Evolutionary conservation across 345 rosid genomes (phyloP).

Genomic region (Camelina sativa): DNA sequence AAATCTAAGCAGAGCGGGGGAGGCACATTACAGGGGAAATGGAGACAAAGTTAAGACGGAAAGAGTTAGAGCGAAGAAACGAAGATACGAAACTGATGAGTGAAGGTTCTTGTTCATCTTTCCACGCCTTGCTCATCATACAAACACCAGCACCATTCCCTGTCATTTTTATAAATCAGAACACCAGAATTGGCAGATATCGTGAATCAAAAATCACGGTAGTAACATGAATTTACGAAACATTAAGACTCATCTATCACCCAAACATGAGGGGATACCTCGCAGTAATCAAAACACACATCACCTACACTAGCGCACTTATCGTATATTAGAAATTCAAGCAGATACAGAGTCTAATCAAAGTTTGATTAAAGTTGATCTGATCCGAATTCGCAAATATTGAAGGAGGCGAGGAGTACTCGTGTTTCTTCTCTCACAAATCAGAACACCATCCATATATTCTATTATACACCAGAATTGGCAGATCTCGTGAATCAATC

Average conservation of each 20-base stretch:
- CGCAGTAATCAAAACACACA: too few relatives aligned
- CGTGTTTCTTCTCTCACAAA: too few relatives aligned
- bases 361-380: not conserved
- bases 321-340: not conserved
- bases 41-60: slow-evolving; percentile 80
- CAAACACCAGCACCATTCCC: slow-evolving; percentile 65
- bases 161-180: not conserved
- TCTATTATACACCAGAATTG: too few relatives aligned
- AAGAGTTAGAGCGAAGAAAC: slow-evolving; percentile 71
- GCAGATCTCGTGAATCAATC: too few relatives aligned
- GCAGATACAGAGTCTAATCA: slow-evolving; percentile 9
- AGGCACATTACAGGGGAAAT: slow-evolving; percentile 69
- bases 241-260: slow-evolving; percentile 1
- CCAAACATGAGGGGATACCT: not conserved
- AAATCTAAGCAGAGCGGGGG: not conserved
- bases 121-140: slow-evolving; percentile 85
- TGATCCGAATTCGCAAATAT: not conserved
- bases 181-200: slow-evolving; percentile 4
- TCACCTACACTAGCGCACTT: too few relatives aligned
- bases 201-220: not conserved
- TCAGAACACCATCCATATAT: too few relatives aligned
- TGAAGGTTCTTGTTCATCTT: slow-evolving; percentile 62
- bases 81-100: slow-evolving; percentile 74
- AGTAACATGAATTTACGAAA: not conserved
- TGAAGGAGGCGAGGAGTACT: too few relatives aligned